Percentiles rank a stretch among this genome's conserved stretches.
Evolutionary conservation across 306 rosid species (phyloP).

Genomic region (Lupinus albus): DNA sequence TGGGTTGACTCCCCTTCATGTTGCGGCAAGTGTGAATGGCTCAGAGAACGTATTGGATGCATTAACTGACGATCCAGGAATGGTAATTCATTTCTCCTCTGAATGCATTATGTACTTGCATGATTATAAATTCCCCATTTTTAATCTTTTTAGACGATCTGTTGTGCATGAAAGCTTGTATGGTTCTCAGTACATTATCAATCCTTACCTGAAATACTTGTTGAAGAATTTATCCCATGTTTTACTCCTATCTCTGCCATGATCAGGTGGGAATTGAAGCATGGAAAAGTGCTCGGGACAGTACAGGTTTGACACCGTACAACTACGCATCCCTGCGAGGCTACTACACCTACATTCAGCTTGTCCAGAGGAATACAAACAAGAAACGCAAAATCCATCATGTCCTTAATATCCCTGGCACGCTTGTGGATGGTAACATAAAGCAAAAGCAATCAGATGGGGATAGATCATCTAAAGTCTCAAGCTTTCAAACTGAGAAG

Average conservation of each 20-base stretch:
- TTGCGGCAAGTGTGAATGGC: slow-evolving; percentile 74
- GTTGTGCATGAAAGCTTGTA: background rate
- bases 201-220: background rate
- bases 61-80: slow-evolving; percentile 83
- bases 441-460: slow-evolving; percentile 52
- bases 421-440: slow-evolving; percentile 46
- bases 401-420: slow-evolving; percentile 67
- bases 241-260: slow-evolving; percentile 7
- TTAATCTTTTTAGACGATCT: background rate
- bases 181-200: background rate
- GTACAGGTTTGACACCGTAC: slow-evolving; percentile 70
- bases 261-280: slow-evolving; percentile 83
- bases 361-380: slow-evolving; percentile 66
- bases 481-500: slow-evolving; percentile 59
- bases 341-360: slow-evolving; percentile 69
- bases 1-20: slow-evolving; percentile 88
- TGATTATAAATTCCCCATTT: background rate
- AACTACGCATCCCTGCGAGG: slow-evolving; percentile 76
- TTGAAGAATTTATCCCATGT: background rate
- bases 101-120: background rate
- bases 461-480: slow-evolving; percentile 52
- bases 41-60: slow-evolving; percentile 77
- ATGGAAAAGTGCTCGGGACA: slow-evolving; percentile 72
- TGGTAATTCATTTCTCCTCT: slow-evolving; percentile 53
- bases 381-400: slow-evolving; percentile 51